Evolutionary conservation across 257 asterid genomes (phyloP), one percentile per base, ranked within the genome.

Genomic region (Solanum paucissectum): DNA sequence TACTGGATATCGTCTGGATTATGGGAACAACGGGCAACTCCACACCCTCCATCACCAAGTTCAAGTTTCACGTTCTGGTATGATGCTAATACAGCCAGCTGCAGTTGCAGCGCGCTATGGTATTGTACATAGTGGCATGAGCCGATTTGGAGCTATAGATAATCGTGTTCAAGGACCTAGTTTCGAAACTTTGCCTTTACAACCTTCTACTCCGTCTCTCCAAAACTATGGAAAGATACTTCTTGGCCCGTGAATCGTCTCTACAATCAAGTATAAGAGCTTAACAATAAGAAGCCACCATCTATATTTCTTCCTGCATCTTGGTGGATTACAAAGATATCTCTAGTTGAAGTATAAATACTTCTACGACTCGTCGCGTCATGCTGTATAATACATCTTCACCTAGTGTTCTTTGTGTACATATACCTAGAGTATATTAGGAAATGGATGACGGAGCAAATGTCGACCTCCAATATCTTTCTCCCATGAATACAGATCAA

Each of bases 61-160:
- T 34, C 91, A 58, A 13, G 79, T 52, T 25, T 37, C 88, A 71
- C 88, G 85, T 92, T 88, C 94, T 5, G 88, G 91, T 25, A 86
- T 90, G 91, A 91, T 89, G 91, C 91, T 58, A 77, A 88, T 89
- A 87, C 95, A 94, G 84, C 87, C 92, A 49, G 87, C 94, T 25
- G 90, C 92, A 42, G 79, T 89, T 58, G 84, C 64, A 44, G 87
- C 94, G 7, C 93, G 91, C 62, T 90, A 92, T 83, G 91, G 91
- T 18, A 79, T 88, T 29, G 88, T 86, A 55, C 88, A 91, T 86
- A 90, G 92, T 33, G 88, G 90, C n/a, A 83, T 87, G 89, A 88
- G 88, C 52, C 34, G 87, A 1, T 89, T 84, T 62, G 89, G 89
- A 77, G 81, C 90, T 49, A 86, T 88, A 72, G 93, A 90, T 72